Base-by-base conservation (phyloP, 2,329 filamentous ascomycete species). In the Orbilia brochopaga region DNA sequence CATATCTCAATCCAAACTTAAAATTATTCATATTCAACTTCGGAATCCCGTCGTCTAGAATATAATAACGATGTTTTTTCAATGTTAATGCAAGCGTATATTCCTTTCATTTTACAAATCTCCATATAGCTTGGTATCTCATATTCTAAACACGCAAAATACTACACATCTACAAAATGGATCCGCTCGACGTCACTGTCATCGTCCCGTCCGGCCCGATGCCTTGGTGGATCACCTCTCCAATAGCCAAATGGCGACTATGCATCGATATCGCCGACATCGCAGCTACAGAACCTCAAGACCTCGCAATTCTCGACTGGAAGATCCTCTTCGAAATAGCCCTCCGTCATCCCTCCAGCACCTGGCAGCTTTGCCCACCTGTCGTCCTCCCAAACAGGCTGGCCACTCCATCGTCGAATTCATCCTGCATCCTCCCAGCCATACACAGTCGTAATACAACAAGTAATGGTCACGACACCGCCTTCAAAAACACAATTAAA, bases 251-350 rank as follows among this genome's bases (percentile, higher is more conserved):
- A 32, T 72, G 67, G 67, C 67, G 67, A n/a, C 13, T 19, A 37
- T 40, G 46, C 6, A 42, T 65, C 19, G 50, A 52, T 30, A 59
- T 72, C 23, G 44, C 40, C 2, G 60, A 35, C n/a, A 65, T 72
- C 51, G 52, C 54, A 53, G 32, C 54, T 32, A 23, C 67, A 1
- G 46, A 65, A 5, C 60, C 67, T 2, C 37, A 44, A 53, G 42
- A 60, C 19, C 60, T 72, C 37, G 42, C 54, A 17, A 72, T 72
- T 13, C 64, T 72, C 24, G 67, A 72, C 56, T 72, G 67, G 67
- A 72, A 72, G 46, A 57, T 72, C 15, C 44, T 72, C 30, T 72
- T 72, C 32, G 67, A 72, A 55, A 65, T 72, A 19, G 37, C 67
- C 15, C 60, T 72, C 42, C 51, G 67, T 3, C 27, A 65, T 6